phyloP scores from a whole-genome alignment of 805 yeast species.

The Nakazawaea wyomingensis region DNA sequence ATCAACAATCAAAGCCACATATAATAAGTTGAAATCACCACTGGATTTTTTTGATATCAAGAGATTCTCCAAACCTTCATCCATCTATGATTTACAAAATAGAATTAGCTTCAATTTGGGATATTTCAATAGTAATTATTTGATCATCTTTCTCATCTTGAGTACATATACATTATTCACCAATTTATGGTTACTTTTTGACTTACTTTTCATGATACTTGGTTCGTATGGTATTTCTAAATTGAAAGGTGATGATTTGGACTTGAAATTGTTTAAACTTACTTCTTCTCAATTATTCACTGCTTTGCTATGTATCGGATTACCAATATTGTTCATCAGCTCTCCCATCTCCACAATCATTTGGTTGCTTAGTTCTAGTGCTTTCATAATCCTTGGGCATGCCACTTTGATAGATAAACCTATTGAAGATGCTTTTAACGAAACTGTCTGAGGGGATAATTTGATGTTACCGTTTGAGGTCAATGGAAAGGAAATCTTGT shows the following conservation, averaged over 20 bases:
- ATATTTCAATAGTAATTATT: slow-evolving; percentile 82
- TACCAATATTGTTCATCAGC: slow-evolving; percentile 34
- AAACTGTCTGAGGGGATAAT: slow-evolving; percentile 28
- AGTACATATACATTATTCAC: slow-evolving; percentile 84
- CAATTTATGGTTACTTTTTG: slow-evolving; percentile 78
- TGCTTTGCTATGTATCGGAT: slow-evolving; percentile 60
- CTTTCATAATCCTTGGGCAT: slow-evolving; percentile 73
- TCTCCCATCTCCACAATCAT: slow-evolving; percentile 67
- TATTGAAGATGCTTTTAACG: slow-evolving; percentile 89
- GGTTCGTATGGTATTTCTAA: slow-evolving; percentile 77
- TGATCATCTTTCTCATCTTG: slow-evolving; percentile 60
- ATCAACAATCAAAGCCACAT: slow-evolving; percentile 48
- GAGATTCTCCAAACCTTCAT: slow-evolving; percentile 78
- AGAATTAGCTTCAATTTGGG: slow-evolving; percentile 80
- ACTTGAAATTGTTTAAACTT: slow-evolving; percentile 61
- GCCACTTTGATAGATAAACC: slow-evolving; percentile 94
- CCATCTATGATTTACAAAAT: slow-evolving; percentile 76
- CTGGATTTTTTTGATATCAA: slow-evolving; percentile 88
- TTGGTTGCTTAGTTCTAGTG: slow-evolving; percentile 89
- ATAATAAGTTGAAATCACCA: slow-evolving; percentile 71
- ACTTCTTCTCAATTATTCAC: slow-evolving; percentile 82
- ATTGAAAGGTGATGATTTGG: slow-evolving; percentile 79
- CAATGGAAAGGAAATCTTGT: too few species aligned
- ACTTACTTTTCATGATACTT: slow-evolving; percentile 61
- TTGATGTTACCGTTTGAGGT: too few species aligned